Percentiles rank a stretch among this genome's conserved stretches.
Conservation (phyloP, 495 filamentous ascomycete species). For the Tuber indicum region DNA sequence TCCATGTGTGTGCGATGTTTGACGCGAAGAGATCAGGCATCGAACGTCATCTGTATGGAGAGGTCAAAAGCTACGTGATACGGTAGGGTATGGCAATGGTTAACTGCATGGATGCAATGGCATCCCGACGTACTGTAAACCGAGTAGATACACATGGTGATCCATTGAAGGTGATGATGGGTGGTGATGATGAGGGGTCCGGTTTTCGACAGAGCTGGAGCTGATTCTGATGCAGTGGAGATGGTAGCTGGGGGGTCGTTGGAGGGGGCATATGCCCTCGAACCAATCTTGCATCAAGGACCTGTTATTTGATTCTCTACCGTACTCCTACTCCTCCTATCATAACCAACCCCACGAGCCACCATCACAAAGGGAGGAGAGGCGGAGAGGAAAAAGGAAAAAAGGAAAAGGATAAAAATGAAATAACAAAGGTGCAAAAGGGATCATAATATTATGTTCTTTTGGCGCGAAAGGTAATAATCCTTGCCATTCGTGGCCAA, state of each 20-base stretch:
- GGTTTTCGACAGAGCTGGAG: not conserved
- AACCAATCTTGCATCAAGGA: not conserved
- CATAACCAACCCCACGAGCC: not conserved
- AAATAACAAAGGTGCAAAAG: constrained; percentile 3
- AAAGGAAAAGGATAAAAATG: not conserved
- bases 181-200: constrained; percentile 1
- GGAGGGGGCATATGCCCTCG: not conserved
- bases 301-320: not conserved
- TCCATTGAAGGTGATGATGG: not conserved
- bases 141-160: constrained; percentile 4
- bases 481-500: not conserved
- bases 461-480: not conserved
- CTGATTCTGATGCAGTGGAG: not conserved
- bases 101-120: constrained; percentile 5
- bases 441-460: not conserved
- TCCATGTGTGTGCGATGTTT: constrained; percentile 1
- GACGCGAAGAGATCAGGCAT: constrained; percentile 5
- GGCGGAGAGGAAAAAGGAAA: not conserved
- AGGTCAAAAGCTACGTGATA: not conserved
- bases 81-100: not conserved
- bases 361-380: not conserved
- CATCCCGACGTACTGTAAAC: not conserved
- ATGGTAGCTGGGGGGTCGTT: not conserved
- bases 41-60: not conserved
- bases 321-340: too few relatives aligned